Conservation (phyloP, 768 basidiomycete genomes). For the Psilocybe cubensis region DNA sequence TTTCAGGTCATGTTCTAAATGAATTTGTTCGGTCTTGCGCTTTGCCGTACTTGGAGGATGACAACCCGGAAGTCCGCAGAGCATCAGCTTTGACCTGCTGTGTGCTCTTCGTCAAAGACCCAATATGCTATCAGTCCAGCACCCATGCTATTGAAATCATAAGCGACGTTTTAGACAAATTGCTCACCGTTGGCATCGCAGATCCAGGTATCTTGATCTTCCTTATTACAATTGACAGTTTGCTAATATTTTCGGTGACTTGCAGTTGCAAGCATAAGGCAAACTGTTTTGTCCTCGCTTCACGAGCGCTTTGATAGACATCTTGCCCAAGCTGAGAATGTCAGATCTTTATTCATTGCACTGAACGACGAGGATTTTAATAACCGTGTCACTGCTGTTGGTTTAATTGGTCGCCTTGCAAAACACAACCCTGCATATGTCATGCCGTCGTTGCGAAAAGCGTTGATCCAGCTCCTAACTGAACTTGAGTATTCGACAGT, state of each 20-base stretch:
- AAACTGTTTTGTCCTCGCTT: conserved; percentile 82
- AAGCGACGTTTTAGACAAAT: conserved; percentile 96
- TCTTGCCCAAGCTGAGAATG: conserved; percentile 96
- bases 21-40: conserved; percentile 95
- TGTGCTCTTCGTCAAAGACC: conserved; percentile 89
- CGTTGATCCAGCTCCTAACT: conserved; percentile 93
- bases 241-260: conserved; percentile 3
- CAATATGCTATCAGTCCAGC: conserved; percentile 95
- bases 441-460: conserved; percentile 95
- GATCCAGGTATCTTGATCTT: conserved; percentile 80
- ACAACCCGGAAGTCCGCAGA: conserved; percentile 82
- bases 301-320: conserved; percentile 97
- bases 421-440: conserved; percentile 98
- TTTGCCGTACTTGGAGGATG: conserved; percentile 92
- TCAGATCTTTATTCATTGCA: conserved; percentile 96
- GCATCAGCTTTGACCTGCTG: conserved; percentile 94
- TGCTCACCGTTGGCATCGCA: conserved; percentile 92
- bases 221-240: not conserved
- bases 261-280: conserved; percentile 78
- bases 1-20: conserved; percentile 85
- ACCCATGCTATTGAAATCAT: conserved; percentile 96
- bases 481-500: conserved; percentile 96
- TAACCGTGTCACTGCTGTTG: conserved; percentile 90
- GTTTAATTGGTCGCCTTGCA: conserved; percentile 90
- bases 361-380: conserved; percentile 96